Base-by-base conservation (phyloP, 495 filamentous ascomycete genomes). In the Penicillium silybi region DNA sequence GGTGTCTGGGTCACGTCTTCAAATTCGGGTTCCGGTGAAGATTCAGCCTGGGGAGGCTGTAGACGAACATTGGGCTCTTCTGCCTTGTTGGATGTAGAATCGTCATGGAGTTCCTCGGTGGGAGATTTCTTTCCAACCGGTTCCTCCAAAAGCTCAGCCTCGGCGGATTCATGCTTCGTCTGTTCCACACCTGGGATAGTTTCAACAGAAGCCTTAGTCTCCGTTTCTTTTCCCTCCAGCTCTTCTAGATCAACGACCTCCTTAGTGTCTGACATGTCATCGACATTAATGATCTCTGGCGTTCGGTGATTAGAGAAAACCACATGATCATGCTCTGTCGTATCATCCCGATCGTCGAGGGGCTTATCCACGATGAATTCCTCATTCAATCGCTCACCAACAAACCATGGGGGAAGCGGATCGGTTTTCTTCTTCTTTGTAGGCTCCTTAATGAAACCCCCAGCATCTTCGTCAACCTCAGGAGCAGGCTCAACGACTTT, bases 321-420 rank as follows among this genome's bases (percentile, higher is more conserved):
- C 27, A 64, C 41, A 48, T 68, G 59, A 49, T 76, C 65, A 35
- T 72, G 56, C 11, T 54, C 41, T n/a, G 71, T 47, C 17, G 59
- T 48, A n/a, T 32, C 44, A 17, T 34, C 22, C 64, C 26, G 52
- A 18, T 56, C 47, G 25, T 65, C 63, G 37, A 70, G 58, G 22
- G 52, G 44, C 39, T 53, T 38, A 57, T 77, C 71, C 1, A 56
- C 15, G 27, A 71, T 65, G 41, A 75, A 77, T 7, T 70, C 65
- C 7, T 59, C 43, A 26, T 66, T 61, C 7, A 57, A 37, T 26
- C 53, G 57, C 4, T 57, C 62, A 2, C 61, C 67, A 19, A 77
- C 75, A 60, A 98, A 88, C 93, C 93, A 98, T 4, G 93, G 92
- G 1, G 93, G 93, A 26, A 97, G 64, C 11, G 85, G 84, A 34